Percentiles rank a stretch among this genome's conserved stretches.
Evolutionary conservation across 495 filamentous ascomycete species (phyloP).

Genomic region (Penicillium longicatenatum): DNA sequence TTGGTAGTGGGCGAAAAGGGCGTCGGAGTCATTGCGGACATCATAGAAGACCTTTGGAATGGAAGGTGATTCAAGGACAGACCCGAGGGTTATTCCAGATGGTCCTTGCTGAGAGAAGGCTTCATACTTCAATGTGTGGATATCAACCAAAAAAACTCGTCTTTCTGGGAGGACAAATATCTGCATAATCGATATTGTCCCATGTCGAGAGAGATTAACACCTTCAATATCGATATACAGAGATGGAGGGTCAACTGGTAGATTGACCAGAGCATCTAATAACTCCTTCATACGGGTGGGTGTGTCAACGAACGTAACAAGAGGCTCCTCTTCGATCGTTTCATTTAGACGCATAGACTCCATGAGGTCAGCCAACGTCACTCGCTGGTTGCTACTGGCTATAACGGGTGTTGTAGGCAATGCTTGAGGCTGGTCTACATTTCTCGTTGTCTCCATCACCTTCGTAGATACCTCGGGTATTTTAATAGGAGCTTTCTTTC

Average conservation of each 20-base stretch:
- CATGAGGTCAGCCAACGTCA: background rate
- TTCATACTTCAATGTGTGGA: slow-evolving; percentile 42
- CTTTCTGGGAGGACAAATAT: slow-evolving; percentile 29
- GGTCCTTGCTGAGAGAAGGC: slow-evolving; percentile 44
- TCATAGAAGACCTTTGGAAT: slow-evolving; percentile 41
- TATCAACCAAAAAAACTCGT: slow-evolving; percentile 50
- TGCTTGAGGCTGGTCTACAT: background rate
- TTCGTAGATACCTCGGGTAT: background rate
- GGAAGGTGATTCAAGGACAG: slow-evolving; percentile 48
- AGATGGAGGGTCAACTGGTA: background rate
- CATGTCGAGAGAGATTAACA: slow-evolving; percentile 45
- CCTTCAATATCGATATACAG: slow-evolving; percentile 56
- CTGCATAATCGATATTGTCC: slow-evolving; percentile 53
- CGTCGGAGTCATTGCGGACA: slow-evolving; percentile 55
- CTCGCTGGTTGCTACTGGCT: background rate
- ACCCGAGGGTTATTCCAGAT: slow-evolving; percentile 43
- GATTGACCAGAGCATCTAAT: background rate
- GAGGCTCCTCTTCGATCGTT: background rate
- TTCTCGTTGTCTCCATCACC: background rate
- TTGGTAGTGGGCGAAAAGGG: slow-evolving; percentile 48
- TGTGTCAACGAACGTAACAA: background rate
- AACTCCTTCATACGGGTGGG: background rate
- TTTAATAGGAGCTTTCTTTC: background rate
- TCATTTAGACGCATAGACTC: background rate
- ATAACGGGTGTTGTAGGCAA: background rate